A percentile compares a stretch with the other conserved stretches of the same genome.
These are phyloP conservation scores for Chenopodium album DNA, from an alignment of 148 eudicot species.

Conservation along the genomic window DNA sequence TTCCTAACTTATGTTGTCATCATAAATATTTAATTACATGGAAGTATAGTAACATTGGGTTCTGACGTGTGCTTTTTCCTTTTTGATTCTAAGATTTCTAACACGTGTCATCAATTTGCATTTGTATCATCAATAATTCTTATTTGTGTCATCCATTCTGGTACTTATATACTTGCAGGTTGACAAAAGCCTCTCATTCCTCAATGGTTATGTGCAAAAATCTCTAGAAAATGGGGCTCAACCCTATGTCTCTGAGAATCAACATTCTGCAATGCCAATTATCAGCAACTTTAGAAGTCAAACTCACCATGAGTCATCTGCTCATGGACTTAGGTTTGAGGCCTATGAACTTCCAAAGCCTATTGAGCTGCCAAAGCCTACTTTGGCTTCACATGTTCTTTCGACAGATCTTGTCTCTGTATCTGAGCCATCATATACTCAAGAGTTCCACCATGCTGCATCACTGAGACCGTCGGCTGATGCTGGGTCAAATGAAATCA, in stretches of 20 bases:
- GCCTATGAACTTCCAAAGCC: constrained; percentile 94
- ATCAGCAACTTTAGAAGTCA: constrained; percentile 52
- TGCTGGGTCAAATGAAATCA: constrained; percentile 59
- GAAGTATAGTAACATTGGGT: not conserved
- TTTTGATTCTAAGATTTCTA: too few species aligned
- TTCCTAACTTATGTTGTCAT: not conserved
- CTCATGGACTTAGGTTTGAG: constrained; percentile 86
- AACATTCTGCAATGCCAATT: constrained; percentile 54
- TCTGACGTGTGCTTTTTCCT: not conserved
- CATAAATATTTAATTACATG: not conserved
- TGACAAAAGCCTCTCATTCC: constrained; percentile 71
- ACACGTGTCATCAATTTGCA: too few species aligned
- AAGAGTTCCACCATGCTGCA: constrained; percentile 41
- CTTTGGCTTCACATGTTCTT: constrained; percentile 40
- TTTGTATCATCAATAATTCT: not conserved
- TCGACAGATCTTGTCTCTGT: constrained; percentile 81
- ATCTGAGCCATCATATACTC: constrained; percentile 50
- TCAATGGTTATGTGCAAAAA: constrained; percentile 61
- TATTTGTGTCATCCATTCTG: not conserved
- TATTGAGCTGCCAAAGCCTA: constrained; percentile 35
- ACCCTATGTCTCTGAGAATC: constrained; percentile 80
- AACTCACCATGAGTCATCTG: constrained; percentile 52
- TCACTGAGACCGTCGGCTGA: constrained; percentile 39
- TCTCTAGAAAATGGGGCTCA: constrained; percentile 82
- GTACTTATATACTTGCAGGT: constrained; percentile 45